Evolutionary conservation across 345 rosid species (phyloP).

Genomic region (Anastatica hierochuntica): DNA sequence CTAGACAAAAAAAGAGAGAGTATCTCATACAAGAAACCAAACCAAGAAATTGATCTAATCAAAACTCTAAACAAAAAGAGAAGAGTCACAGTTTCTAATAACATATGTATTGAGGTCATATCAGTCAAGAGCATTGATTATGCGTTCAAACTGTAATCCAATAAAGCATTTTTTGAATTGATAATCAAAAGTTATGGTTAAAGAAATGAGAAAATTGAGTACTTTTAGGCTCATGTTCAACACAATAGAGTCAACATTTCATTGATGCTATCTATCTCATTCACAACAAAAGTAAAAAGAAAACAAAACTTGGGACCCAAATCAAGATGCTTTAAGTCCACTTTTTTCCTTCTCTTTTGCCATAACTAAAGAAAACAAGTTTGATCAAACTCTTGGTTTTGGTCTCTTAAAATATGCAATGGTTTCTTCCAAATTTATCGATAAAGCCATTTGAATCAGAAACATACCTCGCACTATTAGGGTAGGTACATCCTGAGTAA

Average conservation of each 20-base stretch:
- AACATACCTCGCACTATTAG: slow-evolving; percentile 31
- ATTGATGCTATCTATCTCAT: background rate
- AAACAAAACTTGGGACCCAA: slow-evolving; percentile 22
- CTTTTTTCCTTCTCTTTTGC: slow-evolving; percentile 7
- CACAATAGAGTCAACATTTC: background rate
- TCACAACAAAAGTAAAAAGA: slow-evolving; percentile 13
- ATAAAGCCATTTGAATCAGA: slow-evolving; percentile 14
- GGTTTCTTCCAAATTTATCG: slow-evolving; percentile 2
- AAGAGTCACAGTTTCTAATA: slow-evolving; percentile 2
- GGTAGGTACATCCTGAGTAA: slow-evolving; percentile 28
- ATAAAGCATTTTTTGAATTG: slow-evolving; percentile 9
- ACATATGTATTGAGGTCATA: no score
- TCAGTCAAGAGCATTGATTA: slow-evolving; percentile 13
- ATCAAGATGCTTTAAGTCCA: slow-evolving; percentile 19
- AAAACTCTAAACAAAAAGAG: background rate
- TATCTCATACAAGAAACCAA: background rate
- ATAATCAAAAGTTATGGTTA: slow-evolving; percentile 7
- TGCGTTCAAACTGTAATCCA: slow-evolving; percentile 20
- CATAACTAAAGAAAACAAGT: slow-evolving; percentile 11
- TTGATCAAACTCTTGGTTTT: slow-evolving; percentile 10
- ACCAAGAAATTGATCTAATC: background rate
- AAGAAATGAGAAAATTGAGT: slow-evolving; percentile 7
- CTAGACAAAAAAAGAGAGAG: background rate
- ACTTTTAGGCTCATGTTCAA: slow-evolving; percentile 13
- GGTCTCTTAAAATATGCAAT: slow-evolving; percentile 14